phyloP scores from a whole-genome alignment of 2,329 filamentous ascomycete genomes.

The Aspergillus jensenii region DNA sequence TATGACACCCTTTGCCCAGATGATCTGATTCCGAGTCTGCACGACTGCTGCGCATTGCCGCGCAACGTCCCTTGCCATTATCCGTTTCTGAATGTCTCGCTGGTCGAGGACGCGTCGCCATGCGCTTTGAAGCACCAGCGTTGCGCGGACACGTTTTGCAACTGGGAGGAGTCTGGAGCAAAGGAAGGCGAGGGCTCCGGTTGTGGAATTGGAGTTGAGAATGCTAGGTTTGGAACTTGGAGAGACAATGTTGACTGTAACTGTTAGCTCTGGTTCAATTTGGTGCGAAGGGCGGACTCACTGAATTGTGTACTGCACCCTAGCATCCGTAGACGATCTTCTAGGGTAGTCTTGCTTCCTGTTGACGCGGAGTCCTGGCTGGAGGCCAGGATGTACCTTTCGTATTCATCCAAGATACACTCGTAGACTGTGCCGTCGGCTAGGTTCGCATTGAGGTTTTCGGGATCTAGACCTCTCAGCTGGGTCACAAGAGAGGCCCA shows the following conservation, averaged over 20 bases:
- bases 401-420: constrained; percentile 59
- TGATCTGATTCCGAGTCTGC: constrained; percentile 43
- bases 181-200: constrained; percentile 59
- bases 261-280: constrained; percentile 1
- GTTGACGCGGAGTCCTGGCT: not conserved
- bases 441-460: constrained; percentile 60
- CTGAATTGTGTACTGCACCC: constrained; percentile 47
- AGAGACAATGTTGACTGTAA: constrained; percentile 47
- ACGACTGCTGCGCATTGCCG: constrained; percentile 49
- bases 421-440: constrained; percentile 55
- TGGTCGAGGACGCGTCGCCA: constrained; percentile 42
- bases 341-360: constrained; percentile 21
- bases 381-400: constrained; percentile 38
- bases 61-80: constrained; percentile 27
- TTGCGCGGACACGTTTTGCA: constrained; percentile 51
- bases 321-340: constrained; percentile 35
- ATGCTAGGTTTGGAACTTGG: constrained; percentile 48
- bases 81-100: constrained; percentile 21
- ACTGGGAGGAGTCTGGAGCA: constrained; percentile 58
- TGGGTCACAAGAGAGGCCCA: constrained; percentile 56
- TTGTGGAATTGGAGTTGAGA: constrained; percentile 55
- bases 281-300: constrained; percentile 22
- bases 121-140: constrained; percentile 52
- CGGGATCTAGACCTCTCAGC: constrained; percentile 47
- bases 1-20: constrained; percentile 37